Evolutionary conservation across 306 rosid species (phyloP), one percentile per base, ranked within the genome.

Genomic region (Trifolium subterraneum): DNA sequence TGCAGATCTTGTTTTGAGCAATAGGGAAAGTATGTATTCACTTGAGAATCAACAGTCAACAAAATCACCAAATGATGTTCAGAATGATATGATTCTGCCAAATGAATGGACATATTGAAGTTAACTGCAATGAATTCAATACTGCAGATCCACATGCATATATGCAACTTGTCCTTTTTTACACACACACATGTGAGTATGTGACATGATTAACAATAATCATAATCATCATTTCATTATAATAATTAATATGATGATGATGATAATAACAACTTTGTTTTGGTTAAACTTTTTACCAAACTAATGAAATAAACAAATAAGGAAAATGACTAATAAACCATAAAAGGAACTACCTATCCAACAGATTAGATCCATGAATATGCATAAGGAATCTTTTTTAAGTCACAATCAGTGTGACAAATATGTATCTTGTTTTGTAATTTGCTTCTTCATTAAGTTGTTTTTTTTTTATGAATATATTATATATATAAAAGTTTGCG

Each of bases 101-200:
- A 88, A 80, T 48, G 97, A 94, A 42, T 94, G 98, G 98, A 90
- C 96, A 0, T 94, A 93, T 73, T 93, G 78, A 89, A 11, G 50
- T 31, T 39, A 16, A 3, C 27, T 23, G 8, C 29, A 65, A 1
- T 62, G 31, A 47, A 64, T 25, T 18, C 63, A 70, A 68, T 39
- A 64, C 16, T 45, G 10, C 15, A 52, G 42, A 25, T 12, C 8
- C 62, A 38, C 65, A 68, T 71, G 56, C 71, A 73, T 29, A 23
- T 59, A 48, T 67, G 74, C 71, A 25, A 52, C 31, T 33, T 39
- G 14, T 31, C 23, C 39, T 42, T 8, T 66, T n/a, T n/a, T 22
- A 44, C 65, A 15, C n/a, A 0, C 27, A 36, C 19, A 29, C 33
- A 29, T 29, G 33, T 27, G 31, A 27, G 31, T 27, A 27, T 27